Evolutionary conservation across 441 rosid genomes (phyloP), one percentile per base, ranked within the genome.

Genomic region (Populus hybrid): DNA sequence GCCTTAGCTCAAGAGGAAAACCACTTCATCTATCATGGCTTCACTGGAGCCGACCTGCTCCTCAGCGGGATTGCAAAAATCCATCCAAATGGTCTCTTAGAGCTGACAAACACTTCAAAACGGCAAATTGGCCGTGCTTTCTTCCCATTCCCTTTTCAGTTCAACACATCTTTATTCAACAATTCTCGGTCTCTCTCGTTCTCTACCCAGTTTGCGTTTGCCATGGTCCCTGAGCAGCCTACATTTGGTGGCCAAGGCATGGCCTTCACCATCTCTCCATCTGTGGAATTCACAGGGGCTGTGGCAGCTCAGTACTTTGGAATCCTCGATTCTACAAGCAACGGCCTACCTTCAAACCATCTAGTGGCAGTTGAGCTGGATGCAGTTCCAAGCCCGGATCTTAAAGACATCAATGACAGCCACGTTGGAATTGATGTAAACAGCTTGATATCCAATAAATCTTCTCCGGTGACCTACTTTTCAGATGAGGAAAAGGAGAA

Each of bases 371-470:
- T 92, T 5, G 94, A 92, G 80, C 83, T 92, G 0, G 95, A 89
- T 64, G 86, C 88, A 0, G 36, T 86, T 19, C 0, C 0, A 19
- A 89, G 76, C 68, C 6, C n/a, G 4, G 94, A 83, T 9, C 75
- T 84, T 1, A 16, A 35, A 0, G 91, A 89, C 71, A 82, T 77
- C n/a, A 53, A 87, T 75, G 68, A 72, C 16, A 89, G 88, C 70
- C 96, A 91, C 65, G 88, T 89, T 9, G 94, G 97, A 21, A 78
- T 91, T 1, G 91, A 93, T 70, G 77, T 89, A 42, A 87, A 89
- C 70, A 76, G 71, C 71, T 76, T 88, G 76, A 61, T 30, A 4
- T 93, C 94, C 0, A 28, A n/a, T 1, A 36, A 24, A 0, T 86
- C 92, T 4, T 79, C 78, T 71, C 38, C 84, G 0, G 92, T 88